A percentile compares a stretch with the other conserved stretches of the same genome.
Evolutionary conservation across 805 yeast species (phyloP).

Genomic region (Teunomyces funiuensis): DNA sequence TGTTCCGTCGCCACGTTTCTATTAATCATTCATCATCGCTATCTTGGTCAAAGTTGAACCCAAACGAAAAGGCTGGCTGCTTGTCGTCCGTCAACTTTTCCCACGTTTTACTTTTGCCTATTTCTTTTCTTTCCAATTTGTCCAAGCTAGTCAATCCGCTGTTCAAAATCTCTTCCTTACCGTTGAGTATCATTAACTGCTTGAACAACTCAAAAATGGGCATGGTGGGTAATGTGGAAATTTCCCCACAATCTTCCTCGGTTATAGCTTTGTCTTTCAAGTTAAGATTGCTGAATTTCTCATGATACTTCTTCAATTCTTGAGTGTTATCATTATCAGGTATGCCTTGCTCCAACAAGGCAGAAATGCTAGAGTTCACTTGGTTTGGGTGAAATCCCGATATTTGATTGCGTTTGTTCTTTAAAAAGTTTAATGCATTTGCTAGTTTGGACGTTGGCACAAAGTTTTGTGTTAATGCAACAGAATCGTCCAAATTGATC

Average conservation of each 20-base stretch:
- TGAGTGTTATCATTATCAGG: conserved; percentile 13
- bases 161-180: conserved; percentile 33
- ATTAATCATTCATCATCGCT: conserved; percentile 18
- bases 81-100: conserved; percentile 34
- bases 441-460: conserved; percentile 65
- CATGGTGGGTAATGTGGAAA: conserved; percentile 38
- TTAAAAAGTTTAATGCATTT: conserved; percentile 65
- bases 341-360: conserved; percentile 8
- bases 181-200: conserved; percentile 45
- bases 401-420: conserved; percentile 65
- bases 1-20: conserved; percentile 4
- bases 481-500: conserved; percentile 77
- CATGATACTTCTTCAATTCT: conserved; percentile 26
- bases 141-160: conserved; percentile 32
- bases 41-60: conserved; percentile 28
- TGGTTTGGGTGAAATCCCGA: conserved; percentile 73
- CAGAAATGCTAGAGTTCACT: conserved; percentile 31
- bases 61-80: conserved; percentile 26
- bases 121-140: conserved; percentile 31
- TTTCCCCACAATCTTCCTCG: conserved; percentile 68
- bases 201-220: conserved; percentile 66
- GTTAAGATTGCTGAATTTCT: conserved; percentile 23
- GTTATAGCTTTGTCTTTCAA: conserved; percentile 20
- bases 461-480: conserved; percentile 88
- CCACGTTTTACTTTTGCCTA: conserved; percentile 55